Conservation (phyloP, 306 rosid genomes). For the Oemleria cerasiformis region DNA sequence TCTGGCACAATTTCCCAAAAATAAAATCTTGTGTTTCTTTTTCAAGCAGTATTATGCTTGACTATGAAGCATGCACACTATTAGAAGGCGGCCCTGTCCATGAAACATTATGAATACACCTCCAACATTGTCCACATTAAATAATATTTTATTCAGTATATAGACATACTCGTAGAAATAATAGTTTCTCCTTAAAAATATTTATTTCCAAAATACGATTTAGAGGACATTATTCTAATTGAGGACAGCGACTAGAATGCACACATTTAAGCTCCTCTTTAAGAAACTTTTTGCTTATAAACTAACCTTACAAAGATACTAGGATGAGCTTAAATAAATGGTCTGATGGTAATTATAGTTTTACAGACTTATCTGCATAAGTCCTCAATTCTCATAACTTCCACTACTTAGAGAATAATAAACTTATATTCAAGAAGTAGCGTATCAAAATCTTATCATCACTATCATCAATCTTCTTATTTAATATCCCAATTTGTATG, state of each 20-base stretch:
- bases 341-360: neutral
- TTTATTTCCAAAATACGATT: neutral
- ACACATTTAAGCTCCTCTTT: neutral
- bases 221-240: neutral
- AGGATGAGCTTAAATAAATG: neutral
- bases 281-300: neutral
- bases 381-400: neutral
- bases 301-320: neutral
- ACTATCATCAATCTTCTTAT: neutral
- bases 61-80: neutral
- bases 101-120: neutral
- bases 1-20: constrained; percentile 15
- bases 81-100: neutral
- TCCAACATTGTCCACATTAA: neutral
- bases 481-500: neutral
- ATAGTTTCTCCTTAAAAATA: neutral
- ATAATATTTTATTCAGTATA: neutral
- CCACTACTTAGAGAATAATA: neutral
- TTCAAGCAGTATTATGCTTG: neutral
- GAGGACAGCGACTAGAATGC: neutral
- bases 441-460: neutral
- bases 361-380: neutral
- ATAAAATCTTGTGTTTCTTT: neutral
- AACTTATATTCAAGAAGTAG: neutral
- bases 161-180: neutral